Evolutionary conservation across 108 stramenopile genomes (phyloP).

Genomic region (Skeletonema grethae): DNA sequence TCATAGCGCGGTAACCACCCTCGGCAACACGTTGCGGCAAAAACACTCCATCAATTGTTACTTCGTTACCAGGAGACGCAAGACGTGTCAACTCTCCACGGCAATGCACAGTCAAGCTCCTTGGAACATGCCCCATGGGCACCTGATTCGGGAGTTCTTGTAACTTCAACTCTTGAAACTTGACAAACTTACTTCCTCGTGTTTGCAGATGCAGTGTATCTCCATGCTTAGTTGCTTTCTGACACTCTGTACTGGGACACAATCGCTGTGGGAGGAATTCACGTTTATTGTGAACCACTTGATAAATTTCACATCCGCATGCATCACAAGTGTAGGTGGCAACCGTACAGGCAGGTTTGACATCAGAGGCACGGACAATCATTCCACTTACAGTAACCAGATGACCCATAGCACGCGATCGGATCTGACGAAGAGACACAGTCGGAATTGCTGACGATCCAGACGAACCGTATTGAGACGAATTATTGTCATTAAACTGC

Average conservation of each 20-base stretch:
- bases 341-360: slow-evolving; percentile 93
- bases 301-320: slow-evolving; percentile 96
- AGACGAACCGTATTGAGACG: slow-evolving; percentile 2
- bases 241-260: slow-evolving; percentile 75
- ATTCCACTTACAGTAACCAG: slow-evolving; percentile 92
- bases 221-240: slow-evolving; percentile 23
- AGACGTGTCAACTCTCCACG: slow-evolving; percentile 89
- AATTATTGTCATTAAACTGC: slow-evolving; percentile 38
- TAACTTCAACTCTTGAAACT: slow-evolving; percentile 95
- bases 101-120: slow-evolving; percentile 90
- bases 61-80: slow-evolving; percentile 93
- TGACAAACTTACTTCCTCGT: slow-evolving; percentile 94
- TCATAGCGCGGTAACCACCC: slow-evolving; percentile 84
- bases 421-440: slow-evolving; percentile 79
- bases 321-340: slow-evolving; percentile 98
- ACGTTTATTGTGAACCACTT: slow-evolving; percentile 75
- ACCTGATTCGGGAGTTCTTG: slow-evolving; percentile 98
- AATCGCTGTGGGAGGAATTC: slow-evolving; percentile 80
- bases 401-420: slow-evolving; percentile 84
- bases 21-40: slow-evolving; percentile 83
- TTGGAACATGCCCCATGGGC: slow-evolving; percentile 97
- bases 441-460: slow-evolving; percentile 20
- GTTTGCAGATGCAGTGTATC: slow-evolving; percentile 89
- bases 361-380: slow-evolving; percentile 94
- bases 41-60: slow-evolving; percentile 94